Conservation (phyloP, 2,329 filamentous ascomycete genomes). For the Pseudopithomyces chartarum region DNA sequence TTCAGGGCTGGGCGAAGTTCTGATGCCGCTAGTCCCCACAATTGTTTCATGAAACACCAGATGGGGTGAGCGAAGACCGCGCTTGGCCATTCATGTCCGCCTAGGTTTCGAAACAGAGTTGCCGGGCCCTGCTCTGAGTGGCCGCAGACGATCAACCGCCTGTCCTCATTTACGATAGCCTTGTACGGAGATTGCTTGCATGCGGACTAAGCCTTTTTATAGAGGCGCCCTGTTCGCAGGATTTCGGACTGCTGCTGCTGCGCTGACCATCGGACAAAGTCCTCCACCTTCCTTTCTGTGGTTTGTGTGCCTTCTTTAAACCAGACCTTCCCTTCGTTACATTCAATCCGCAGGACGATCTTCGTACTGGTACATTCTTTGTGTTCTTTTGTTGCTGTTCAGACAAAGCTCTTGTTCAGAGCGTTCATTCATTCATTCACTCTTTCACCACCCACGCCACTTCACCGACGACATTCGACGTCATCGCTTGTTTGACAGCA, state of each 20-base stretch:
- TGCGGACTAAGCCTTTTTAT: constrained; percentile 30
- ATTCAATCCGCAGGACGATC: constrained; percentile 37
- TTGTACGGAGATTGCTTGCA: constrained; percentile 31
- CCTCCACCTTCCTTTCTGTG: constrained; percentile 32
- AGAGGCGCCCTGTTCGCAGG: constrained; percentile 15
- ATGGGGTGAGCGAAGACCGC: constrained; percentile 23
- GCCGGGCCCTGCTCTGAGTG: constrained; percentile 21
- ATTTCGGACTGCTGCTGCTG: constrained; percentile 12
- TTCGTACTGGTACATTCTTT: constrained; percentile 23
- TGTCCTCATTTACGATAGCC: constrained; percentile 5
- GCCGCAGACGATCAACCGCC: constrained; percentile 26
- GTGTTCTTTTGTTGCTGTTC: constrained; percentile 24
- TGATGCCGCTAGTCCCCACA: constrained; percentile 44
- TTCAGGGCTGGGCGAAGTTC: constrained; percentile 20
- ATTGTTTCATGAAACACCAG: constrained; percentile 40
- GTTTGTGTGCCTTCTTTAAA: constrained; percentile 23
- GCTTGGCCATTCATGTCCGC: constrained; percentile 32
- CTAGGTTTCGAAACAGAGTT: constrained; percentile 27
- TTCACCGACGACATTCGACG: constrained; percentile 3
- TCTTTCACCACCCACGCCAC: constrained; percentile 15
- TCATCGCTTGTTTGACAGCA: constrained; percentile 8
- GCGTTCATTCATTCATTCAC: constrained; percentile 34
- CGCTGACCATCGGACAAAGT: constrained; percentile 18
- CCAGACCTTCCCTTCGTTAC: constrained; percentile 30
- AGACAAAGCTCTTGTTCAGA: constrained; percentile 27